phyloP scores from a whole-genome alignment of 345 rosid genomes.

The Zanthoxylum bungeanum region DNA sequence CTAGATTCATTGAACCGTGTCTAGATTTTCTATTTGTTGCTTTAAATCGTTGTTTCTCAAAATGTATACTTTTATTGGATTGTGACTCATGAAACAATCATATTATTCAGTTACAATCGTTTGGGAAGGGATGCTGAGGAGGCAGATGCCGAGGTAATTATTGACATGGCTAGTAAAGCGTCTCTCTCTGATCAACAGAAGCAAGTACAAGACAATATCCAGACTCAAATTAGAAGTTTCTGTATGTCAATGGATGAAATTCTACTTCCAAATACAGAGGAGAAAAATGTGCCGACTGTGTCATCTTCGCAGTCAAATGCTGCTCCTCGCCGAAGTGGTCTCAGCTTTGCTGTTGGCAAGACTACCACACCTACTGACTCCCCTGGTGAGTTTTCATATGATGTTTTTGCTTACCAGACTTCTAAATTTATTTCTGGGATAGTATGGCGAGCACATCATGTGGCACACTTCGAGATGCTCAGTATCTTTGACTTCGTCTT shows the following conservation, averaged over 20 bases:
- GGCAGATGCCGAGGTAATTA: conserved; percentile 80
- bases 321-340: conserved; percentile 65
- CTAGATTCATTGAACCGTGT: background rate
- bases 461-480: background rate
- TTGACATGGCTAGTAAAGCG: conserved; percentile 75
- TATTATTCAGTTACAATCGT: conserved; percentile 57
- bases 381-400: conserved; percentile 43
- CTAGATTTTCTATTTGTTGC: background rate
- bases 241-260: conserved; percentile 61
- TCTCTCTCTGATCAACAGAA: conserved; percentile 70
- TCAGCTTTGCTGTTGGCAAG: conserved; percentile 71
- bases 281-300: conserved; percentile 19
- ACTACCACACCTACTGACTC: conserved; percentile 22
- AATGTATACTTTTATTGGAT: background rate
- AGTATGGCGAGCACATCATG: background rate
- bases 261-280: conserved; percentile 55
- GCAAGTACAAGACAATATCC: conserved; percentile 80
- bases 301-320: conserved; percentile 23
- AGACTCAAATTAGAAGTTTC: conserved; percentile 50
- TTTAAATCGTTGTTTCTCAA: too few species aligned
- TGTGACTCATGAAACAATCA: background rate
- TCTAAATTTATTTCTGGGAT: background rate
- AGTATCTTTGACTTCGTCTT: too few species aligned
- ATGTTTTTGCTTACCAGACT: background rate
- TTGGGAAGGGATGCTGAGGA: conserved; percentile 74